These are phyloP conservation scores for Paxillus involutus DNA, from an alignment of 768 basidiomycete genomes.

Conservation along the genomic window DNA sequence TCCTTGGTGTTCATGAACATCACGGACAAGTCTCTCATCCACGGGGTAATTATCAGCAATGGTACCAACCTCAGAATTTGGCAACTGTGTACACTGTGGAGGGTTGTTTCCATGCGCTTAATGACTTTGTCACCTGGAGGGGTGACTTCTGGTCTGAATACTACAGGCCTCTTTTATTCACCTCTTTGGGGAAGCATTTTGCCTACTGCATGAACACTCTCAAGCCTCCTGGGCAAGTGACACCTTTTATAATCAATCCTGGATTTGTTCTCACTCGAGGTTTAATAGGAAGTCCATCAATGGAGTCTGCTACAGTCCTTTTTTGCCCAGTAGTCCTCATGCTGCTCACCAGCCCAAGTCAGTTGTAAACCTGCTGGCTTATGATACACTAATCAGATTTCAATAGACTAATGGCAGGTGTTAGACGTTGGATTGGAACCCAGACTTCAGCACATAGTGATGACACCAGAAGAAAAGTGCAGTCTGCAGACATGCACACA, in stretches of 20 bases:
- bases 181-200: slow-evolving; percentile 84
- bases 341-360: slow-evolving; percentile 40
- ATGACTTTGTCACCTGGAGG: slow-evolving; percentile 54
- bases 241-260: background rate
- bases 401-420: slow-evolving; percentile 71
- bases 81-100: slow-evolving; percentile 64
- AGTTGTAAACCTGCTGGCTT: slow-evolving; percentile 22
- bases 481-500: slow-evolving; percentile 27
- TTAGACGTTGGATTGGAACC: slow-evolving; percentile 74
- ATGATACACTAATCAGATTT: background rate
- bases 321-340: slow-evolving; percentile 55
- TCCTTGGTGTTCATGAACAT: slow-evolving; percentile 73
- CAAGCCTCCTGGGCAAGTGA: slow-evolving; percentile 73
- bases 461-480: slow-evolving; percentile 39
- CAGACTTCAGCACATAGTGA: slow-evolving; percentile 42
- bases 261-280: background rate
- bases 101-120: slow-evolving; percentile 62
- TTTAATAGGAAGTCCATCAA: slow-evolving; percentile 61
- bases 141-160: slow-evolving; percentile 89
- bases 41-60: slow-evolving; percentile 77
- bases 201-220: slow-evolving; percentile 91
- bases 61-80: slow-evolving; percentile 78
- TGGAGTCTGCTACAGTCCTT: slow-evolving; percentile 73
- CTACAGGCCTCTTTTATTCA: slow-evolving; percentile 83
- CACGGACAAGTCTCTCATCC: slow-evolving; percentile 50